phyloP scores from a whole-genome alignment of 2,329 filamentous ascomycete genomes.

The Zelopaecilomyces penicillatus region DNA sequence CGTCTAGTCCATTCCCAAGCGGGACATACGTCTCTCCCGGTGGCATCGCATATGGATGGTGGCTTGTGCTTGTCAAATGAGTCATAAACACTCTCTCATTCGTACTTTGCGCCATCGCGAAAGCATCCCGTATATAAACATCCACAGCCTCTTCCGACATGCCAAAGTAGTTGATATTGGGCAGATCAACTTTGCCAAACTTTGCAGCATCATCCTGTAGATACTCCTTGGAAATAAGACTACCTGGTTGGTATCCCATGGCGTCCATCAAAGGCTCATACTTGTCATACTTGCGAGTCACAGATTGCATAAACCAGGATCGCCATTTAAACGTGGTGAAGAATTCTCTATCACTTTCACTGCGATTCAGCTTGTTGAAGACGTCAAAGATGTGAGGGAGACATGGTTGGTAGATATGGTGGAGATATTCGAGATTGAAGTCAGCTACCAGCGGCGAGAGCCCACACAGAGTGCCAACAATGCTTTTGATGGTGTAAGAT shows the following conservation, averaged over 20 bases:
- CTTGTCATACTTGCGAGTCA: conserved; percentile 23
- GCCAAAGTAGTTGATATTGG: conserved; percentile 27
- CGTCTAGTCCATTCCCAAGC: conserved; percentile 18
- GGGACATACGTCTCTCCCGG: conserved; percentile 18
- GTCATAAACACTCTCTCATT: conserved; percentile 25
- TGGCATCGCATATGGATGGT: conserved; percentile 25
- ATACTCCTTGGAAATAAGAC: conserved; percentile 22
- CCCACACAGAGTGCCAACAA: conserved; percentile 33
- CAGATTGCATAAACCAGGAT: conserved; percentile 23
- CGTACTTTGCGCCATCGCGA: conserved; percentile 19
- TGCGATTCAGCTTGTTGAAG: conserved; percentile 19
- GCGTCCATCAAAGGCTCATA: conserved; percentile 17
- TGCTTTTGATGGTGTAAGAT: conserved; percentile 36
- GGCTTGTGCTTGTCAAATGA: conserved; percentile 27
- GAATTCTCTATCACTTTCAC: conserved; percentile 4
- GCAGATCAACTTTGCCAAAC: conserved; percentile 18
- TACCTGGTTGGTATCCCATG: conserved; percentile 20
- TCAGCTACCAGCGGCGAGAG: conserved; percentile 32
- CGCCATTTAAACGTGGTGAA: conserved; percentile 22
- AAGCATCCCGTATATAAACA: conserved; percentile 25
- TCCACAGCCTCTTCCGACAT: conserved; percentile 23
- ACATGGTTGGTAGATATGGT: conserved; percentile 37
- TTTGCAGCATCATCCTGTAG: conserved; percentile 19
- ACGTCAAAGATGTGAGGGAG: conserved; percentile 31
- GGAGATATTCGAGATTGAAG: conserved; percentile 32